These are phyloP conservation scores for Phallus indusiatus DNA, from an alignment of 768 basidiomycete species.

Conservation along the genomic window DNA sequence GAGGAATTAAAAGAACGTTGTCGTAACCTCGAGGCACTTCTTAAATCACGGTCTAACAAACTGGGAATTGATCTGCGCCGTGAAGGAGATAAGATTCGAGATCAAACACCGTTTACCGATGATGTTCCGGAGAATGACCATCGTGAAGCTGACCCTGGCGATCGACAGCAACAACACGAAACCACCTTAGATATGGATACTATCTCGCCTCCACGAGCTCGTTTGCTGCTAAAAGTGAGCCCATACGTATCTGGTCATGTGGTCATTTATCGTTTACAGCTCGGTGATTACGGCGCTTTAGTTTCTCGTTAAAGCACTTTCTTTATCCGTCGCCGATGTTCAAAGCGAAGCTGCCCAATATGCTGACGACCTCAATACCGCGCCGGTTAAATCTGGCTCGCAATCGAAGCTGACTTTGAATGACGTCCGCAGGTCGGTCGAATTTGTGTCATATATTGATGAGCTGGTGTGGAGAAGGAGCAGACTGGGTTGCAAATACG, in stretches of 20 bases:
- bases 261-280: not conserved
- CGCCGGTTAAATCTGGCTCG: too few species aligned
- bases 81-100: not conserved
- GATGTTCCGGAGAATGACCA: not conserved
- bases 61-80: not conserved
- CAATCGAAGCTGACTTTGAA: not conserved
- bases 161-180: not conserved
- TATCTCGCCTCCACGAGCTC: not conserved
- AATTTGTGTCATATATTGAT: slow-evolving; percentile 1
- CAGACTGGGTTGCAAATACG: not conserved
- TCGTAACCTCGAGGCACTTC: not conserved
- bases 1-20: not conserved
- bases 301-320: not conserved
- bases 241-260: not conserved
- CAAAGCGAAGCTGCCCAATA: not conserved
- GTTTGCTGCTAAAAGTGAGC: not conserved
- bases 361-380: not conserved
- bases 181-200: not conserved
- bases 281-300: not conserved
- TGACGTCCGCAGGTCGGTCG: not conserved
- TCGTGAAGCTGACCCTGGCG: not conserved
- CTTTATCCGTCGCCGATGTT: not conserved
- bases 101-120: not conserved
- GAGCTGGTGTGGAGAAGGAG: slow-evolving; percentile 9
- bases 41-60: not conserved